Evolutionary conservation across 1,284 basidiomycete genomes (phyloP).

Genomic region (Papiliotrema fonsecae): DNA sequence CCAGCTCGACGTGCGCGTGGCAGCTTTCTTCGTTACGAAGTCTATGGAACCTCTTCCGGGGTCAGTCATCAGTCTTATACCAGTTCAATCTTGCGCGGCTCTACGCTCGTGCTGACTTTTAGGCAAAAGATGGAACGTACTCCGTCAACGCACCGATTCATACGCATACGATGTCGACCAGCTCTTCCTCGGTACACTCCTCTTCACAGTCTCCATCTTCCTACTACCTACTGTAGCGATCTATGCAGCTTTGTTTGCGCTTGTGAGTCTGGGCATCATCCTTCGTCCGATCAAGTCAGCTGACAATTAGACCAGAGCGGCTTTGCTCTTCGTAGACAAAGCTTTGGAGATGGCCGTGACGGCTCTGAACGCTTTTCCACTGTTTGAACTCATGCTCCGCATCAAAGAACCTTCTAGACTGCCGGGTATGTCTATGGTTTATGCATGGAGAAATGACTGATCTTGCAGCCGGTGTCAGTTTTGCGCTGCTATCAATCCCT

Average conservation of each 20-base stretch:
- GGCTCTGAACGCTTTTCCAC: slow-evolving; percentile 82
- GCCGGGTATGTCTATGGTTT: no score
- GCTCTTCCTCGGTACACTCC: slow-evolving; percentile 84
- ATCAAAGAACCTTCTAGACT: slow-evolving; percentile 77
- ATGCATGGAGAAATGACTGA: no score
- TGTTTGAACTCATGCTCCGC: slow-evolving; percentile 82
- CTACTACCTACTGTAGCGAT: slow-evolving; percentile 83
- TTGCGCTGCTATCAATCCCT: no score
- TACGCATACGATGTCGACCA: slow-evolving; percentile 93
- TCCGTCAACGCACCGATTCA: slow-evolving; percentile 73
- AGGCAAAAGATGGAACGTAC: slow-evolving; percentile 82
- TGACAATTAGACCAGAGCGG: slow-evolving; percentile 54
- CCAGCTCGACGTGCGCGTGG: slow-evolving; percentile 61
- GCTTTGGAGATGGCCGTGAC: slow-evolving; percentile 61
- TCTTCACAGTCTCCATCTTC: slow-evolving; percentile 89
- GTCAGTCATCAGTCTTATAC: slow-evolving; percentile 49
- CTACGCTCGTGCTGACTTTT: neutral
- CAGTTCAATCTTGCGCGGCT: neutral
- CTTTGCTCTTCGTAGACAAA: slow-evolving; percentile 58
- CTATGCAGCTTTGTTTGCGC: slow-evolving; percentile 76
- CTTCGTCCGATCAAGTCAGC: slow-evolving; percentile 1
- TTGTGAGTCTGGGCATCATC: slow-evolving; percentile 53
- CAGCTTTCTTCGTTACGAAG: slow-evolving; percentile 61
- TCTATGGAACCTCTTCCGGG: slow-evolving; percentile 91
- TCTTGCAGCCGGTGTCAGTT: no score